Evolutionary conservation across 441 rosid genomes (phyloP).

Genomic region (Erysimum cheiri): DNA sequence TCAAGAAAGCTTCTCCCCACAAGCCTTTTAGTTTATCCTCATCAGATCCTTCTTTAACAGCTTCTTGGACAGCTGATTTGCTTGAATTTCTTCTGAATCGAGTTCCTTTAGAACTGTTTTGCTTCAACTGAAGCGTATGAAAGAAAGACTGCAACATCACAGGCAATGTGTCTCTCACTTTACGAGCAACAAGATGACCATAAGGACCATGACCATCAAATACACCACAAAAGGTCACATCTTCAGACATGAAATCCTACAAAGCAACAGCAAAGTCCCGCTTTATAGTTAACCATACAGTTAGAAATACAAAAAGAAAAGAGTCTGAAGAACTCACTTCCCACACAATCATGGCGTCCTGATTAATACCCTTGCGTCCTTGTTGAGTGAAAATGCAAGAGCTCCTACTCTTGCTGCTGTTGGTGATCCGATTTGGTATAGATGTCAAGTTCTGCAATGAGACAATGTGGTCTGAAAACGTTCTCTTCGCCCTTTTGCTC

Average conservation of each 20-base stretch:
- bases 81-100: constrained; percentile 63
- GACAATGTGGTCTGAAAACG: constrained; percentile 72
- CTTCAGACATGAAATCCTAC: constrained; percentile 92
- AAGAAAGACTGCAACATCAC: constrained; percentile 72
- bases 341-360: constrained; percentile 99
- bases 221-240: constrained; percentile 88
- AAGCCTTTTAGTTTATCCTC: constrained; percentile 65
- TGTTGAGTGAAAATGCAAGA: constrained; percentile 97
- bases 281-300: constrained; percentile 19
- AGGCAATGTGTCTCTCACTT: constrained; percentile 92
- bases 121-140: constrained; percentile 59
- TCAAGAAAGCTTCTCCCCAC: constrained; percentile 92
- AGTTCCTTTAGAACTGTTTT: constrained; percentile 53
- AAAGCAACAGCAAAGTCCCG: constrained; percentile 7
- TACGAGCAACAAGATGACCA: constrained; percentile 96
- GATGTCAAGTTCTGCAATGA: constrained; percentile 67
- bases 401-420: constrained; percentile 80
- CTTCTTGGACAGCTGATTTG: constrained; percentile 58
- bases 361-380: constrained; percentile 97
- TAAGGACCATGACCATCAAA: constrained; percentile 99
- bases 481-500: constrained; percentile 58
- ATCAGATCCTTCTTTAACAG: constrained; percentile 62
- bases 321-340: constrained; percentile 68
- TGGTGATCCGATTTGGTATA: constrained; percentile 71
- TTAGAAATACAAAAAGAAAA: constrained; percentile 25